Evolutionary conservation across 176 grass and related monocot species (phyloP).

Genomic region (Cenchrus purpureus): DNA sequence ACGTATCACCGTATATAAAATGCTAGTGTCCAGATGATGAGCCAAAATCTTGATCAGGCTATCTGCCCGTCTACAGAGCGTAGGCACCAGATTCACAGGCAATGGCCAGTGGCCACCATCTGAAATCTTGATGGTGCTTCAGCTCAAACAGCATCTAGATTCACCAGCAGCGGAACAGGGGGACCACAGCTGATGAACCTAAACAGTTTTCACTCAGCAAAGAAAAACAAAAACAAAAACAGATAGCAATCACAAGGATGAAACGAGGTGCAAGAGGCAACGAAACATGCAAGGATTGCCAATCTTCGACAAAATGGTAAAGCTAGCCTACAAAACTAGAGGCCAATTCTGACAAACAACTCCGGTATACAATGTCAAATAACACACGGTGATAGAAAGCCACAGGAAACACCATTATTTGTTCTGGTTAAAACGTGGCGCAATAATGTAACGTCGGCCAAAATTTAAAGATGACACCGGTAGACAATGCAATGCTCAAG

Average conservation of each 20-base stretch:
- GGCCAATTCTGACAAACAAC: conserved; percentile 43
- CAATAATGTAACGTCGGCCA: conserved; percentile 41
- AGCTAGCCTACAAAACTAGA: conserved; percentile 51
- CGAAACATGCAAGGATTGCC: neutral
- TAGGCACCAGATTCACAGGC: neutral
- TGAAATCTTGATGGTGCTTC: neutral
- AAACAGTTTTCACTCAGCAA: too few species aligned
- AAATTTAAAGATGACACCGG: conserved; percentile 55
- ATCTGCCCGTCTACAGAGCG: neutral
- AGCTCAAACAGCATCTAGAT: neutral
- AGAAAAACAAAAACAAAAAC: too few species aligned
- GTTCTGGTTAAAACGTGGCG: conserved; percentile 46
- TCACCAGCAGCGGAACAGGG: neutral
- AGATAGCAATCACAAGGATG: neutral
- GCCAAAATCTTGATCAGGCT: neutral
- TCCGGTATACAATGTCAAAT: conserved; percentile 48
- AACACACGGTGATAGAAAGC: conserved; percentile 38
- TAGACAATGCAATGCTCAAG: conserved; percentile 16
- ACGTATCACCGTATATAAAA: neutral
- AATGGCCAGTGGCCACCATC: neutral
- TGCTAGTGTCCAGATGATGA: neutral
- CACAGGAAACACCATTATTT: conserved; percentile 57
- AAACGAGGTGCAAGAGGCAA: neutral
- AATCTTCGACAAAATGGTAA: conserved; percentile 34
- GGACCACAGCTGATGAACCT: too few species aligned